Evolutionary conservation across 306 rosid species (phyloP), one percentile per base, ranked within the genome.

Genomic region (Corylus americana): DNA sequence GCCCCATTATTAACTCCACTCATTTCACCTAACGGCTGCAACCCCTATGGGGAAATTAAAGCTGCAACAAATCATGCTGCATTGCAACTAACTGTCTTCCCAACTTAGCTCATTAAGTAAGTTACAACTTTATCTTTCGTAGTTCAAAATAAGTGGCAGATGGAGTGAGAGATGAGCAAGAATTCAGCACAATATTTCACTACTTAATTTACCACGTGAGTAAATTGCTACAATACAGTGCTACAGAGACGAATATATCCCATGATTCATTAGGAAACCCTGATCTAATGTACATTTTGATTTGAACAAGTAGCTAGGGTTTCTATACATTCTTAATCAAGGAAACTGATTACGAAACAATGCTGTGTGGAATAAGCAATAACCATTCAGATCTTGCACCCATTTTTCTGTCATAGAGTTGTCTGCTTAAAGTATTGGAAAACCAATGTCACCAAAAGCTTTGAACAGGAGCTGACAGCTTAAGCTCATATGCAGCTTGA

Each of bases 401-500:
- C 71, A 39, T 39, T 39, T 39, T 39, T 39, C 44, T 39, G 44
- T 39, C 44, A 39, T 1, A 18, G 51, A 42, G 49, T 67, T n/a
- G 25, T 18, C 71, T 37, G 71, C 50, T 10, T 39, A 71, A 20
- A 48, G 13, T 48, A 16, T 1, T 49, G 50, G 4, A 31, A 53
- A 83, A 20, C 50, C 45, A 53, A 27, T 29, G 7, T 81, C 81
- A 88, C 55, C 70, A 77, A 67, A 90, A 86, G 71, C 85, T 78
- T 83, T 79, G 89, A 53, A 88, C 93, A 22, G 97, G 98, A 83
- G 93, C 90, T 1, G 96, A 90, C 57, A 81, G 73, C 80, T 92
- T 75, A 69, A 90, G 92, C 69, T 92, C 96, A 76, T 83, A 85
- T 14, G 98, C 93, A 77, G 93, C 97, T 85, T 92, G 97, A 82